Evolutionary conservation across 805 yeast genomes (phyloP).

Genomic region (Tetrapisispora taiwanensis): DNA sequence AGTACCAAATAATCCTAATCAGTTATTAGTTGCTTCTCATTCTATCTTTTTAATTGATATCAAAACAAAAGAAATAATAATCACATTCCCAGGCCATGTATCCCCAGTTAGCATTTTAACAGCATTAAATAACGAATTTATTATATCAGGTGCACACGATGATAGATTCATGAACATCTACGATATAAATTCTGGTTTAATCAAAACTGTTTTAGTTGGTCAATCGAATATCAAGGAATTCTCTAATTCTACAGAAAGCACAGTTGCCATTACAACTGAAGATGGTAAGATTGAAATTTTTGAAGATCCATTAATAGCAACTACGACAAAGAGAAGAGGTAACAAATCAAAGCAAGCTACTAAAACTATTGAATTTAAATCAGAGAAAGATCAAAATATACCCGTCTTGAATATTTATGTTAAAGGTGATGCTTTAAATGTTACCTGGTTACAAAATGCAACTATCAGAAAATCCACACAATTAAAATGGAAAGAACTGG

Average conservation of each 20-base stretch:
- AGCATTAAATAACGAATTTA: constrained; percentile 30
- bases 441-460: constrained; percentile 57
- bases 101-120: constrained; percentile 48
- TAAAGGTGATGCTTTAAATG: constrained; percentile 30
- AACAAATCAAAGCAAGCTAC: constrained; percentile 43
- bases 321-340: constrained; percentile 37
- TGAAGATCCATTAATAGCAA: constrained; percentile 39
- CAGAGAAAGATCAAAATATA: constrained; percentile 32
- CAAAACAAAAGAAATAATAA: constrained; percentile 31
- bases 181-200: constrained; percentile 28
- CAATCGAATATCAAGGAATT: constrained; percentile 49
- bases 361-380: constrained; percentile 36
- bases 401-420: constrained; percentile 26
- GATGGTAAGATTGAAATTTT: constrained; percentile 68
- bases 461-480: constrained; percentile 48
- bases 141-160: constrained; percentile 62
- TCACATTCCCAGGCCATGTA: constrained; percentile 67
- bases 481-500: constrained; percentile 38
- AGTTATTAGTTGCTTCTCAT: constrained; percentile 57
- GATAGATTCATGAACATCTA: constrained; percentile 77
- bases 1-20: constrained; percentile 23
- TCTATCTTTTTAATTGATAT: constrained; percentile 46
- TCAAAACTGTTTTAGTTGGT: constrained; percentile 55
- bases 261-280: constrained; percentile 49
- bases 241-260: constrained; percentile 27